These are phyloP conservation scores for Ophiostoma pallidulum DNA, from an alignment of 2,329 filamentous ascomycete species.

Conservation along the genomic window DNA sequence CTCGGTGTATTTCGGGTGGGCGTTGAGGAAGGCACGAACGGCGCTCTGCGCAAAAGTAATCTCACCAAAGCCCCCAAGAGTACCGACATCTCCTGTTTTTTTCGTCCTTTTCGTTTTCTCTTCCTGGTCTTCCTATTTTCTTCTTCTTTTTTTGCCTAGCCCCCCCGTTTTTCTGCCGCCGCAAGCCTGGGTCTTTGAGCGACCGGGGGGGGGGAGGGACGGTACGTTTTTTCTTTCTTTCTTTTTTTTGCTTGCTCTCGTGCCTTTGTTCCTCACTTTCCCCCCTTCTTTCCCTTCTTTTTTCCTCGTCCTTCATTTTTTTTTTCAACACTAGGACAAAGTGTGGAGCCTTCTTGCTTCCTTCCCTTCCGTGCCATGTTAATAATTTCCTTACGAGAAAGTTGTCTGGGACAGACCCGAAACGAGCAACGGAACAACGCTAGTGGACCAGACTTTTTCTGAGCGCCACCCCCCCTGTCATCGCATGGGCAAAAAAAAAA, in stretches of 20 bases:
- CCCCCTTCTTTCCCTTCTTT: neutral
- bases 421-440: slow-evolving; percentile 10
- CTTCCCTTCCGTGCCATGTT: slow-evolving; percentile 3
- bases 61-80: neutral
- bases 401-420: slow-evolving; percentile 10
- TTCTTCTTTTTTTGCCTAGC: neutral
- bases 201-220: too few relatives aligned
- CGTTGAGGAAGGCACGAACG: slow-evolving; percentile 5
- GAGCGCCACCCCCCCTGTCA: slow-evolving; percentile 7
- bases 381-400: slow-evolving; percentile 7
- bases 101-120: neutral
- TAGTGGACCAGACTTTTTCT: slow-evolving; percentile 10
- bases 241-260: slow-evolving; percentile 2
- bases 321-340: neutral
- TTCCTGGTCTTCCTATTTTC: neutral
- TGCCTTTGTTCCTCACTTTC: slow-evolving; percentile 3
- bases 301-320: neutral
- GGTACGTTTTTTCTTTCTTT: neutral
- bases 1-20: slow-evolving; percentile 1
- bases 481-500: slow-evolving; percentile 1
- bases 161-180: neutral
- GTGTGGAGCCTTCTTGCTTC: slow-evolving; percentile 8
- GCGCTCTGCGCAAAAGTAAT: slow-evolving; percentile 3
- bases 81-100: slow-evolving; percentile 10
- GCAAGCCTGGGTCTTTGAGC: too few relatives aligned